Base-by-base conservation (phyloP, 352 stramenopile genomes). In the Phytophthora cryptogea region DNA sequence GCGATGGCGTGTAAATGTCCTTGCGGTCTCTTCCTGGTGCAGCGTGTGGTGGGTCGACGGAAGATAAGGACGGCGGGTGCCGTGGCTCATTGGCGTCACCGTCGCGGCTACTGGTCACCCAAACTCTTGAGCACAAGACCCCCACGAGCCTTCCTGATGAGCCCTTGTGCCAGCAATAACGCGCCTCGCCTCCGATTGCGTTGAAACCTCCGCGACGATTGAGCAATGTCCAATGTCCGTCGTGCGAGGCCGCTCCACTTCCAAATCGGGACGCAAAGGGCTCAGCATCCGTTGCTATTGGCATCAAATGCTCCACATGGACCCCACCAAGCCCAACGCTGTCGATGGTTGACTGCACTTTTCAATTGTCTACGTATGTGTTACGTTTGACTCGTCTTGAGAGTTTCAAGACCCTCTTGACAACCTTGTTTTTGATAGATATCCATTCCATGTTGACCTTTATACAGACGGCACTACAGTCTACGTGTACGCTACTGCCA, bases 51-150 rank as follows among this genome's bases (percentile, higher is more conserved):
- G 49, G 17, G 31, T 59, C 36, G 17, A 54, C 37, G 58, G 50
- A 14, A 17, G 30, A 54, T 32, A 46, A 57, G 68, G 59, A 58
- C 64, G 53, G 49, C 42, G n/a, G 53, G 14, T 54, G 47, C 53
- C 48, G 59, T 68, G 59, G 64, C 35, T 72, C 64, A 72, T 72
- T 72, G 64, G 64, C 59, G 64, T 59, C 58, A 50, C 51, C 42
- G 42, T 62, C 49, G 27, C 39, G 46, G 23, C 16, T 44, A 11
- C 30, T 37, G 51, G 28, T 47, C 33, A 20, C 42, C 32, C 13
- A 20, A 55, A 26, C 47, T 63, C 30, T 48, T 50, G 30, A 44
- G 36, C 40, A 56, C 39, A 42, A 42, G 37, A 49, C 51, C 43
- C 32, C 40, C 20, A 48, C 53, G 8, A 45, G 17, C 40, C 33